Evolutionary conservation across 352 stramenopile genomes (phyloP).

Genomic region (Thalassiosira hispida): DNA sequence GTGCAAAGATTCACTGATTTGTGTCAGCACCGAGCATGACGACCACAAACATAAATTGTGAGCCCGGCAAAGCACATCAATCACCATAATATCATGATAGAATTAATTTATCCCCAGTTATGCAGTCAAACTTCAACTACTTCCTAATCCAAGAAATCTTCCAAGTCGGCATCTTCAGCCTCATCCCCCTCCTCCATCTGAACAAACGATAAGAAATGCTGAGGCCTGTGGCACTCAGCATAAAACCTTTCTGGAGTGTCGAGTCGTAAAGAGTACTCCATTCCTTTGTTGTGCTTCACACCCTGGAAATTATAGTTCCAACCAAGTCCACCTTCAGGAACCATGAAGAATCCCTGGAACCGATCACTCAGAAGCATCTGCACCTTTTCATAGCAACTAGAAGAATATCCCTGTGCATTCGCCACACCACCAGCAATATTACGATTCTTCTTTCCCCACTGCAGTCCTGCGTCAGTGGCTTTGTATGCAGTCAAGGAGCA

Average conservation of each 20-base stretch:
- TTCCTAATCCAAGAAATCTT: conserved; percentile 86
- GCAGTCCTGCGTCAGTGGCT: conserved; percentile 94
- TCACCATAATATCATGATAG: no score
- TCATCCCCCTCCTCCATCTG: conserved; percentile 94
- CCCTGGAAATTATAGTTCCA: conserved; percentile 99
- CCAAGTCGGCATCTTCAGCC: conserved; percentile 88
- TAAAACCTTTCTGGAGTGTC: conserved; percentile 99
- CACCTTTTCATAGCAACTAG: conserved; percentile 98
- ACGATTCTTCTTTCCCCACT: conserved; percentile 98
- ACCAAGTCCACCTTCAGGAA: conserved; percentile 94
- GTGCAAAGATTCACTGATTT: no score
- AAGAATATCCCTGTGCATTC: conserved; percentile 93
- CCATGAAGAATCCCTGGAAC: conserved; percentile 99
- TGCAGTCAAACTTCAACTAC: conserved; percentile 5
- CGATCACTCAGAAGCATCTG: conserved; percentile 99
- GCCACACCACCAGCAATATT: conserved; percentile 91
- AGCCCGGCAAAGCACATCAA: no score
- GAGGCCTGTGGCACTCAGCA: conserved; percentile 97
- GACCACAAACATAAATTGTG: no score
- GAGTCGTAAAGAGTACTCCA: conserved; percentile 98
- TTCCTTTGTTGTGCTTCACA: conserved; percentile 96
- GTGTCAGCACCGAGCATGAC: no score
- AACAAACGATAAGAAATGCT: conserved; percentile 99
- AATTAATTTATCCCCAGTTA: conserved; percentile 4
- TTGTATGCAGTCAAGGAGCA: conserved; percentile 99